Base-by-base conservation (phyloP, 495 filamentous ascomycete genomes). In the Penicillium longicatenatum region DNA sequence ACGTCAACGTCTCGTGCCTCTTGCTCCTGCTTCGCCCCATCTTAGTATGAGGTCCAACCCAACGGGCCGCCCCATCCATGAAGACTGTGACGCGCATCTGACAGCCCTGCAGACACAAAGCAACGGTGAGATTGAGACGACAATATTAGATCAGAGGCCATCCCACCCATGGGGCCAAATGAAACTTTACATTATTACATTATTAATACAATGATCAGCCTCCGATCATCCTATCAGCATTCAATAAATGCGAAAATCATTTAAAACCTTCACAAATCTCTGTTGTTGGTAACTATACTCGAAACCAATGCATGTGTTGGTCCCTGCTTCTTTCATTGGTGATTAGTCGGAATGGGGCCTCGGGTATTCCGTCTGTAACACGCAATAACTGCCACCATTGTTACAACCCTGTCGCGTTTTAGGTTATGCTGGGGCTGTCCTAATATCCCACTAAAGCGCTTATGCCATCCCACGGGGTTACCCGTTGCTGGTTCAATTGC, bases 21-120 rank as follows among this genome's bases (percentile, higher is more conserved):
- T 52, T 59, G 57, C 50, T 59, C 58, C n/a, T 53, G 50, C 29
- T 33, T 43, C 51, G 43, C 58, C 55, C 58, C 55, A 43, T 50
- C 41, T 7, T 22, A 26, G 39, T 33, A 24, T 24, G 14, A 39
- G 37, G 35, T 26, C 48, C 55, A 22, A 24, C 21, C 48, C 11
- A 35, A 35, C 26, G 6, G 47, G 31, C 37, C 37, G 37, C 29
- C 48, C 48, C 48, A 37, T 22, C 16, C 26, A 30, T 24, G 42
- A 45, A 31, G 54, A 24, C n/a, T 50, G 53, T 48, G 41, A 52
- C 52, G 35, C 31, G 59, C 53, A 33, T 46, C 59, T 41, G 55
- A 19, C 30, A 52, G 60, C 48, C 56, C 52, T 59, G 53, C 60
- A 63, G 52, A 58, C 26, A 3, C 49, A 31, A 55, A 53, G 56